Conservation (phyloP, 257 asterid genomes). For the Lycium barbarum region DNA sequence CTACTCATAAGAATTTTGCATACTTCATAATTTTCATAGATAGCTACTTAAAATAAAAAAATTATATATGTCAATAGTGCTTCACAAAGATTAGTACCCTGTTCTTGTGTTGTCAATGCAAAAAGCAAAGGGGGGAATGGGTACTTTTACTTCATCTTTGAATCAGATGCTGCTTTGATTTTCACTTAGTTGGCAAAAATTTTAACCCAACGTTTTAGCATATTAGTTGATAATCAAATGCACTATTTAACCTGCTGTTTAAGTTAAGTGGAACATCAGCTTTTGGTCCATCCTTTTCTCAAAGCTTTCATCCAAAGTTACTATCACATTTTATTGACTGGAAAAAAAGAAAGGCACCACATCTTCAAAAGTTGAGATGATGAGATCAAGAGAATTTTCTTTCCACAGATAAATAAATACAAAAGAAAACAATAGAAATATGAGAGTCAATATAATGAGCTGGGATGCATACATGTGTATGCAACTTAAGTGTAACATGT, state of each 20-base stretch:
- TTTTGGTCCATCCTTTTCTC: background rate
- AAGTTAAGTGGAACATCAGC: background rate
- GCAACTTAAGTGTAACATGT: too few relatives aligned
- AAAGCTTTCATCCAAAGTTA: background rate
- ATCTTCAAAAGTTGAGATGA: background rate
- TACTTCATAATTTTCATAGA: too few relatives aligned
- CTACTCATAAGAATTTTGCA: too few relatives aligned
- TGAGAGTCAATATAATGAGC: too few relatives aligned
- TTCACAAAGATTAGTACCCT: background rate
- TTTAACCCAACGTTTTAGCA: too few relatives aligned
- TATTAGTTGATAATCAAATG: too few relatives aligned
- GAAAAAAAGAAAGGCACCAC: background rate
- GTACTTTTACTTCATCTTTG: conserved; percentile 1
- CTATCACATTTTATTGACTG: background rate
- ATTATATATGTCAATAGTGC: too few relatives aligned
- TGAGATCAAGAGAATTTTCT: too few relatives aligned
- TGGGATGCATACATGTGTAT: too few relatives aligned
- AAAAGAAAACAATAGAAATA: background rate
- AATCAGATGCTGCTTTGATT: conserved; percentile 14
- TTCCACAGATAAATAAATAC: background rate
- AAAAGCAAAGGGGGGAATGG: background rate
- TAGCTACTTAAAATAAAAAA: too few relatives aligned
- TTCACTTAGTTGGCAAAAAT: background rate
- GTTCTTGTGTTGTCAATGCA: background rate
- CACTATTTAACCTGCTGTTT: background rate